Evolutionary conservation across 257 asterid species (phyloP).

Genomic region (Schizonepeta tenuifolia): DNA sequence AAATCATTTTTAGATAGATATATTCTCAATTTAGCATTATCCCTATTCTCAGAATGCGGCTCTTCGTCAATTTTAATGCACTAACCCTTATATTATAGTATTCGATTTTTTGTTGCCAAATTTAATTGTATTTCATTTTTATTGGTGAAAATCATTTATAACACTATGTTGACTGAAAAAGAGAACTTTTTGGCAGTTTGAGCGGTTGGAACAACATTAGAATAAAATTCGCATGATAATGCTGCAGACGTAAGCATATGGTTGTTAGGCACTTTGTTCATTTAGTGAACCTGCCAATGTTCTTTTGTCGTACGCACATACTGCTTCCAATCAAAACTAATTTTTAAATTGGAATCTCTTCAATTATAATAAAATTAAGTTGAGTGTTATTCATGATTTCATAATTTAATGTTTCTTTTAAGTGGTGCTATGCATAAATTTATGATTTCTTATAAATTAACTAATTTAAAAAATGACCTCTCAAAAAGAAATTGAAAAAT

Average conservation of each 20-base stretch:
- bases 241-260: not conserved
- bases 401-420: too few relatives aligned
- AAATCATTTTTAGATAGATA: not conserved
- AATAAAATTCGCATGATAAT: constrained; percentile 26
- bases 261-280: not conserved
- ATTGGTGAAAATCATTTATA: not conserved
- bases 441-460: too few relatives aligned
- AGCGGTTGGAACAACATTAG: constrained; percentile 27
- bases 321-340: not conserved
- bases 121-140: not conserved
- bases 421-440: not conserved
- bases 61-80: constrained; percentile 2
- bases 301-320: not conserved
- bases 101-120: not conserved
- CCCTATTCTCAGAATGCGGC: not conserved
- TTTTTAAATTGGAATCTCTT: not conserved
- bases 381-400: not conserved
- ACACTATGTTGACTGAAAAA: not conserved
- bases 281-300: not conserved
- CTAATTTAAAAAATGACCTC: too few relatives aligned
- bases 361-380: not conserved
- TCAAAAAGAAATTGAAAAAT: too few relatives aligned
- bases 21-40: constrained; percentile 15
- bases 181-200: constrained; percentile 24
- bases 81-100: not conserved